phyloP scores from a whole-genome alignment of 225 moss, liverwort and hornwort species.

The Sphagnum contortum region DNA sequence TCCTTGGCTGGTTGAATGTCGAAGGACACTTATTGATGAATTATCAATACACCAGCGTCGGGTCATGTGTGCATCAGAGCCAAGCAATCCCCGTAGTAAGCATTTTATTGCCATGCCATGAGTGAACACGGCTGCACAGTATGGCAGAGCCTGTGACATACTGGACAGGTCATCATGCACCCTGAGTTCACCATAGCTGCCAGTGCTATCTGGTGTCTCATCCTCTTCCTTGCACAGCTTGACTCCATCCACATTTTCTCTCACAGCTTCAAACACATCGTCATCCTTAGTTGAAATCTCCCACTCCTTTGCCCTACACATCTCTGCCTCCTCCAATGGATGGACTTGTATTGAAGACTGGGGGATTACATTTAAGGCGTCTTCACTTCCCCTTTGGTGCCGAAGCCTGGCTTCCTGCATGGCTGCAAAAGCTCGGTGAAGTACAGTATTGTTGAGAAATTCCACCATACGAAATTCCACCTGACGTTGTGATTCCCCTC shows the following conservation, averaged over 20 bases:
- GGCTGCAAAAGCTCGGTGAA: slow-evolving; percentile 39
- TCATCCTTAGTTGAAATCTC: slow-evolving; percentile 23
- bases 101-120: slow-evolving; percentile 63
- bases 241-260: slow-evolving; percentile 5
- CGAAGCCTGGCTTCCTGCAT: slow-evolving; percentile 30
- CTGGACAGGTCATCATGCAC: slow-evolving; percentile 15
- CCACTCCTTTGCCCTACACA: slow-evolving; percentile 23
- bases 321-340: slow-evolving; percentile 34
- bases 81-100: slow-evolving; percentile 55
- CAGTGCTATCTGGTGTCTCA: slow-evolving; percentile 13
- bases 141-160: slow-evolving; percentile 15
- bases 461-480: slow-evolving; percentile 74
- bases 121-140: slow-evolving; percentile 54
- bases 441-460: slow-evolving; percentile 55
- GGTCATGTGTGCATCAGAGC: slow-evolving; percentile 44
- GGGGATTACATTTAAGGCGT: slow-evolving; percentile 22
- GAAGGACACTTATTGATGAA: slow-evolving; percentile 45
- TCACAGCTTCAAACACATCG: slow-evolving; percentile 7
- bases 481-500: slow-evolving; percentile 70
- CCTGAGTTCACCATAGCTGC: slow-evolving; percentile 27
- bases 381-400: slow-evolving; percentile 28
- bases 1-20: slow-evolving; percentile 57
- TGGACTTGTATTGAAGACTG: slow-evolving; percentile 34
- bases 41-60: slow-evolving; percentile 52
- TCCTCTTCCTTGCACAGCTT: slow-evolving; percentile 3